Conservation (phyloP, 805 yeast species). For the Wickerhamomyces canadensis region DNA sequence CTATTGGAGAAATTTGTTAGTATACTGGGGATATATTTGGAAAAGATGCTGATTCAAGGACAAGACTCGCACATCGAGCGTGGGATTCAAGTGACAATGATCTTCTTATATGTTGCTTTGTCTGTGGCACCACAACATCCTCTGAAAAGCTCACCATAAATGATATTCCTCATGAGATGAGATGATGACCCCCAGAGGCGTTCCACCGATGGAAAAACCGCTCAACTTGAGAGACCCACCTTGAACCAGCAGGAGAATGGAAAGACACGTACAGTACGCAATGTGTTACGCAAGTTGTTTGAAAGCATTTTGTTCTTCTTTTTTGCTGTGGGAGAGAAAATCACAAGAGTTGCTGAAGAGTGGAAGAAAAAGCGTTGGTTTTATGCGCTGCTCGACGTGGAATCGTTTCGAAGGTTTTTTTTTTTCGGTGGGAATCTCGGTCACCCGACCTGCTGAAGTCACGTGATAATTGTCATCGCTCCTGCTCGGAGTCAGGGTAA, state of each 20-base stretch:
- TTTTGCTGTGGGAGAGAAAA: background rate
- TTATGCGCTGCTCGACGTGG: constrained; percentile 2
- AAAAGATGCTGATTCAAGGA: background rate
- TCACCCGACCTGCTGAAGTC: background rate
- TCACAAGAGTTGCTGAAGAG: background rate
- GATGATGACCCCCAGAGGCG: background rate
- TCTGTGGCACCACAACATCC: too few relatives aligned
- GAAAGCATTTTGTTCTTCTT: constrained; percentile 19
- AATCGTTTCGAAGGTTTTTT: constrained; percentile 12
- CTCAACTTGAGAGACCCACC: too few relatives aligned
- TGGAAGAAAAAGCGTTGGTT: background rate
- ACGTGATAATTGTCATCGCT: too few relatives aligned
- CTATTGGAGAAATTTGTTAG: constrained; percentile 12
- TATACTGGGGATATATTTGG: constrained; percentile 3
- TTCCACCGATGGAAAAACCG: too few relatives aligned
- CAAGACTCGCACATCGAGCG: too few relatives aligned
- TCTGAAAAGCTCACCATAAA: too few relatives aligned
- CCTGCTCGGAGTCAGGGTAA: constrained; percentile 3
- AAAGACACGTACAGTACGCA: constrained; percentile 21
- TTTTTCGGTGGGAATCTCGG: background rate
- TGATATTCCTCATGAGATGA: background rate
- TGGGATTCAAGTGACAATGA: too few relatives aligned
- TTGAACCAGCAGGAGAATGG: background rate
- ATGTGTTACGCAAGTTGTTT: constrained; percentile 21
- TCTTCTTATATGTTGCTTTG: too few relatives aligned